Evolutionary conservation across 352 stramenopile species (phyloP).

Genomic region (Plasmopara halstedii): DNA sequence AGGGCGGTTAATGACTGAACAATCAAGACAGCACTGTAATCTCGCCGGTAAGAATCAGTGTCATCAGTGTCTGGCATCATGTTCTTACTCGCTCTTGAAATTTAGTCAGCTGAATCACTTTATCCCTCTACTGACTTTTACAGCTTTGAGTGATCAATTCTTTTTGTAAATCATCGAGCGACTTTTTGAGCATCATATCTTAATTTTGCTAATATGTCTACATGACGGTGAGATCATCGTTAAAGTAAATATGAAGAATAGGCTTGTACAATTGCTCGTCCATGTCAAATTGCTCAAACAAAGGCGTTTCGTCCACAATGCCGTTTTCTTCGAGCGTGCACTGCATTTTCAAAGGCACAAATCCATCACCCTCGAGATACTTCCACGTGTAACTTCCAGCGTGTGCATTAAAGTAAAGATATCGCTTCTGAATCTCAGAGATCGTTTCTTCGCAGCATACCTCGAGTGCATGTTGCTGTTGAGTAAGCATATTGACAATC

Average conservation of each 20-base stretch:
- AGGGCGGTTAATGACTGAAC: too few relatives aligned
- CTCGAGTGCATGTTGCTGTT: slow-evolving; percentile 74
- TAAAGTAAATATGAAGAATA: slow-evolving; percentile 89
- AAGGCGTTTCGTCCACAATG: slow-evolving; percentile 68
- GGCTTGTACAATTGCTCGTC: slow-evolving; percentile 85
- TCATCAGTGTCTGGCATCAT: too few relatives aligned
- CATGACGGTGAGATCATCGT: slow-evolving; percentile 87
- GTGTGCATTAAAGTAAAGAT: slow-evolving; percentile 82
- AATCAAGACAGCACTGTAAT: too few relatives aligned
- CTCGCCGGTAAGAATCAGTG: too few relatives aligned
- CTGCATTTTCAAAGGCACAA: slow-evolving; percentile 85
- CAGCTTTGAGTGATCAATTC: too few relatives aligned
- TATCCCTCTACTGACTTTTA: too few relatives aligned
- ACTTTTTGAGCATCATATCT: too few relatives aligned
- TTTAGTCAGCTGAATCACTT: too few relatives aligned
- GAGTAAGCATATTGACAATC: slow-evolving; percentile 88
- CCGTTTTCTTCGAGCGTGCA: slow-evolving; percentile 85
- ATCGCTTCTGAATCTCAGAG: slow-evolving; percentile 82
- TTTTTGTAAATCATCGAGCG: too few relatives aligned
- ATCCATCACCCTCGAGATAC: slow-evolving; percentile 72
- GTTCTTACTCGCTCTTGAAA: too few relatives aligned
- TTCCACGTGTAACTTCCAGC: slow-evolving; percentile 92
- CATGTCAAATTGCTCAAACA: slow-evolving; percentile 83
- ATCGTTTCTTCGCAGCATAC: slow-evolving; percentile 87
- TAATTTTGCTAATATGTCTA: slow-evolving; percentile 12